Base-by-base conservation (phyloP, 202 grass and related monocot genomes). In the Thinopyrum obtusiflorum region DNA sequence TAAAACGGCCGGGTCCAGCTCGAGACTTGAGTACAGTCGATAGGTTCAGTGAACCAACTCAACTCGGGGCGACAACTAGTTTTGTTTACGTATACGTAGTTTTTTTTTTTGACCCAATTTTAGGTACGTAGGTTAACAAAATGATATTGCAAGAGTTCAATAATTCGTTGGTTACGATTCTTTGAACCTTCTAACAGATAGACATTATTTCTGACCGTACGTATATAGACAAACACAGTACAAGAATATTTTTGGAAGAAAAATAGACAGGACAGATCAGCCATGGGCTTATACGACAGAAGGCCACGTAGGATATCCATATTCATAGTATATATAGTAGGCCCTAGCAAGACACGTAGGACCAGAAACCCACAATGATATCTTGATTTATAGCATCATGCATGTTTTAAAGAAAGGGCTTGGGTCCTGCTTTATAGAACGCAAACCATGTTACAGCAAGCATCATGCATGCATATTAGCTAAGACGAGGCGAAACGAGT, bases 401-500 rank as follows among this genome's bases (percentile, higher is more conserved):
- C n/a, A n/a, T n/a, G n/a, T n/a, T n/a, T n/a, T n/a, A n/a, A n/a
- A n/a, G n/a, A n/a, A n/a, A n/a, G n/a, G n/a, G n/a, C n/a, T n/a
- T n/a, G n/a, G n/a, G n/a, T n/a, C n/a, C n/a, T n/a, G n/a, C n/a
- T n/a, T n/a, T n/a, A n/a, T n/a, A n/a, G n/a, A n/a, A n/a, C n/a
- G n/a, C n/a, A n/a, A n/a, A n/a, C n/a, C n/a, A n/a, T n/a, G n/a
- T n/a, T n/a, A n/a, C n/a, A n/a, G n/a, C n/a, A n/a, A n/a, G n/a
- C n/a, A n/a, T n/a, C n/a, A n/a, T n/a, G n/a, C 68, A 42, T 26
- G 24, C 46, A 27, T 28, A 53, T 68, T 85, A 79, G 76, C 61
- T 78, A 74, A 86, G 86, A 82, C 79, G 86, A 76, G 89, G 78
- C 35, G 66, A 49, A 73, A 79, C 80, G 79, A 86, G 89, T 86